Evolutionary conservation across 805 yeast species (phyloP).

Genomic region (Candida sonorensis): DNA sequence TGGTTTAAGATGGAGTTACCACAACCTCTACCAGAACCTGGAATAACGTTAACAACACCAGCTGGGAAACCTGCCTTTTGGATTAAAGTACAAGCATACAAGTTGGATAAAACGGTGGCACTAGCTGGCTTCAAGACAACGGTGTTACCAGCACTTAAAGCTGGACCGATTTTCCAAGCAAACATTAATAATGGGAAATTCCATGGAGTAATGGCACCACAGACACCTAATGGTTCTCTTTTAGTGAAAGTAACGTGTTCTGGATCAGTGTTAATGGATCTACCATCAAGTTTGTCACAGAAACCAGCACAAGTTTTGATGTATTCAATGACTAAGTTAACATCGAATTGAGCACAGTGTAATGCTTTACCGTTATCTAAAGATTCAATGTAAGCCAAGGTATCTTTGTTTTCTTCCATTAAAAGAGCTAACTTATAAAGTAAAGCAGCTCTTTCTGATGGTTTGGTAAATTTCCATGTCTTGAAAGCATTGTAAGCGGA

Average conservation of each 20-base stretch:
- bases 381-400: conserved; percentile 75
- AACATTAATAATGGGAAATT: conserved; percentile 93
- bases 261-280: conserved; percentile 65
- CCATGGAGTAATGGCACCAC: conserved; percentile 97
- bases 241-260: conserved; percentile 71
- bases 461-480: conserved; percentile 65
- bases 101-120: conserved; percentile 84
- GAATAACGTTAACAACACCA: conserved; percentile 82
- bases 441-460: conserved; percentile 56
- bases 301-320: conserved; percentile 84
- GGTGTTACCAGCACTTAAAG: conserved; percentile 84
- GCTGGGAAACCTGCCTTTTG: conserved; percentile 85
- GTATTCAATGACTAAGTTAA: conserved; percentile 59
- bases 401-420: conserved; percentile 64
- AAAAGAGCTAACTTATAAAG: conserved; percentile 71
- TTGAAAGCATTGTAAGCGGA: conserved; percentile 80
- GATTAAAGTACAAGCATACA: conserved; percentile 61
- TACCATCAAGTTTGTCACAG: conserved; percentile 83
- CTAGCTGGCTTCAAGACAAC: conserved; percentile 87
- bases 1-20: conserved; percentile 79
- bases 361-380: conserved; percentile 87
- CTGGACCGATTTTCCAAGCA: conserved; percentile 93
- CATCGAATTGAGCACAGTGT: conserved; percentile 65
- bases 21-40: conserved; percentile 81
- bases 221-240: conserved; percentile 90